Evolutionary conservation across 1,139 yeast genomes (phyloP), one percentile per base, ranked within the genome.

Genomic region (Pichia sp.): DNA sequence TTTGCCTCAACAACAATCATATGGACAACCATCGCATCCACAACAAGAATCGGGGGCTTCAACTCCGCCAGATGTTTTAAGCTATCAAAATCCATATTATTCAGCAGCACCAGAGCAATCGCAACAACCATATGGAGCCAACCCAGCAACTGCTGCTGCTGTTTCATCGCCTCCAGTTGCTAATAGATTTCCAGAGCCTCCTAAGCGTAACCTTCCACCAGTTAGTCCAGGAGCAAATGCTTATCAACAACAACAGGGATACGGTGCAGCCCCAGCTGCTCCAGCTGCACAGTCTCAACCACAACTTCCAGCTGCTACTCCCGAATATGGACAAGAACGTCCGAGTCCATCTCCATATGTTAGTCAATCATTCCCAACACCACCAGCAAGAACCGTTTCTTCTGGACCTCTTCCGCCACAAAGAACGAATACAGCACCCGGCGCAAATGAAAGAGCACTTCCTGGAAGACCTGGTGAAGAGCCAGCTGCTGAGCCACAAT

Each of bases 401-500:
- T 14, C 41, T 17, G 14, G 38, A 6, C 31, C 30, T 22, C 30
- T 18, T 21, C 14, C 10, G 32, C 34, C 41, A 10, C 20, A 21
- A 20, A 10, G 21, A 34, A 15, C 20, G 2, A 20, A 12, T 7
- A 27, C 15, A 20, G 9, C 22, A 15, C 14, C 2, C 4, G 2
- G 8, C 8, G 3, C 11, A n/a, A n/a, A 15, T 24, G 39, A 18
- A 27, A 27, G 21, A 34, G n/a, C 5, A 17, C 33, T 12, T 10
- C 15, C 33, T 3, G 34, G 21, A 17, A 47, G 44, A 19, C 39
- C 52, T 2, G 45, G 39, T 32, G 52, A 53, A 37, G 62, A 59
- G 31, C 42, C 47, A 4, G 53, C 56, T 22, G 50, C 46, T 7
- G 65, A 58, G 34, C 64, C 66, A 3, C 57, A 54, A 41, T 61